These are phyloP conservation scores for Crithidia acanthocephali DNA, from an alignment of 208 protist species.

Conservation along the genomic window DNA sequence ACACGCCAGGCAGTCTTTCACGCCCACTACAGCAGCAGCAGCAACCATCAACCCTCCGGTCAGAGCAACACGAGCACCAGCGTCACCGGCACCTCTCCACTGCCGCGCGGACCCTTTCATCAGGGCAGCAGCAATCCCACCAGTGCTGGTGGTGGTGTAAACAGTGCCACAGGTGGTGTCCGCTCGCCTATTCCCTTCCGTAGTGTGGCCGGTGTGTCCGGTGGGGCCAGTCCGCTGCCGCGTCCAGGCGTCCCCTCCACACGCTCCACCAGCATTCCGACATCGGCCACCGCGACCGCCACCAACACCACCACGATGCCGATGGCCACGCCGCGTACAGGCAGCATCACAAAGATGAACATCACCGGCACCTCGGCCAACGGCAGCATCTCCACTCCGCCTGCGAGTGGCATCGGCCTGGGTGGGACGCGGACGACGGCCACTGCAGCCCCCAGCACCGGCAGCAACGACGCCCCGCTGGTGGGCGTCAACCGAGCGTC, in stretches of 20 bases:
- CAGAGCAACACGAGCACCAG: background rate
- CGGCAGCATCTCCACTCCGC: background rate
- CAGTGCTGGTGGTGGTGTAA: too few relatives aligned
- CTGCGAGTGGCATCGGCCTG: background rate
- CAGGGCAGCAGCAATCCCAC: too few relatives aligned
- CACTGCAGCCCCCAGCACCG: background rate
- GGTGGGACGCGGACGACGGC: background rate
- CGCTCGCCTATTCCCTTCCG: background rate
- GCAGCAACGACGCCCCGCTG: background rate
- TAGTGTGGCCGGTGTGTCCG: background rate
- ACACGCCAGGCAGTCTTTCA: background rate
- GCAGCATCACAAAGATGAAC: background rate
- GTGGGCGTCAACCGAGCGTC: background rate
- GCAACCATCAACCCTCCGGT: background rate
- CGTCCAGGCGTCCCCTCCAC: background rate
- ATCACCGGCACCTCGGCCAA: conserved; percentile 3
- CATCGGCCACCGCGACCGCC: background rate
- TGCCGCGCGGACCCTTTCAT: background rate
- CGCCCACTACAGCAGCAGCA: background rate
- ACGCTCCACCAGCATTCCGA: background rate
- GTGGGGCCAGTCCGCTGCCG: background rate
- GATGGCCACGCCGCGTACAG: background rate
- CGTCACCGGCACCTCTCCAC: background rate
- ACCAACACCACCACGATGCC: background rate
- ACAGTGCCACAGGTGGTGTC: too few relatives aligned